Evolutionary conservation across 2,329 filamentous ascomycete species (phyloP), one percentile per base, ranked within the genome.

Genomic region (Mycosphaerelloides madeirae): DNA sequence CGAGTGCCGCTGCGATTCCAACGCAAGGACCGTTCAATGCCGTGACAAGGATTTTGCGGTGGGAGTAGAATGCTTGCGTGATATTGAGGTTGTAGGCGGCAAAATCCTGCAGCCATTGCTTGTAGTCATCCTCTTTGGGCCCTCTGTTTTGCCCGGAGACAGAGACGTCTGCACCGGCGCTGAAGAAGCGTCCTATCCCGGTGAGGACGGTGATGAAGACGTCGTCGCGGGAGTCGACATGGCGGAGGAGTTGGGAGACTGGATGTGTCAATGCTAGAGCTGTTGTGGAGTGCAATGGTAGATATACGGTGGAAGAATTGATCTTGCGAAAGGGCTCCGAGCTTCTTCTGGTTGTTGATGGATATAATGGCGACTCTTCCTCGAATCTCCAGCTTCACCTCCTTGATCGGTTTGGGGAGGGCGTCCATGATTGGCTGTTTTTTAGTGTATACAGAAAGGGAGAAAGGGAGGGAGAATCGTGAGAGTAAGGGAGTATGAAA

Each of bases 1-100:
- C 73, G 0, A 97, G 70, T 0, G 91, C 90, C 1, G 91, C 93
- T 2, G 85, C 86, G 25, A 97, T 82, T 5, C 93, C 93, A 41
- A 98, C 77, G 9, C 83, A 89, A 5, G 93, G 93, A 3, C 91
- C 93, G 70, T 97, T 97, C 54, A 97, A 82, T 0, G 87, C 93
- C 0, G 84, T 83, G 48, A 97, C 79, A 18, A 97, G 85, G 68
- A 97, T 85, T 72, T 97, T 96, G 58, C 89, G 87, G 70, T 97
- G 93, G 12, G 82, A 83, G 73, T 93, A 90, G 73, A 97, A 95
- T 57, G 88, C 84, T 58, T 87, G 84, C 2, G 90, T 93, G 59
- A 87, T 79, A 75, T 95, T 86, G 44, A 96, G 79, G 74, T 97
- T 97, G 75, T 85, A 84, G 14, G 46, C 75, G 9, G 87, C 84